These are phyloP conservation scores for Eleusine coracana DNA, from an alignment of 176 grass and related monocot genomes.

Conservation along the genomic window DNA sequence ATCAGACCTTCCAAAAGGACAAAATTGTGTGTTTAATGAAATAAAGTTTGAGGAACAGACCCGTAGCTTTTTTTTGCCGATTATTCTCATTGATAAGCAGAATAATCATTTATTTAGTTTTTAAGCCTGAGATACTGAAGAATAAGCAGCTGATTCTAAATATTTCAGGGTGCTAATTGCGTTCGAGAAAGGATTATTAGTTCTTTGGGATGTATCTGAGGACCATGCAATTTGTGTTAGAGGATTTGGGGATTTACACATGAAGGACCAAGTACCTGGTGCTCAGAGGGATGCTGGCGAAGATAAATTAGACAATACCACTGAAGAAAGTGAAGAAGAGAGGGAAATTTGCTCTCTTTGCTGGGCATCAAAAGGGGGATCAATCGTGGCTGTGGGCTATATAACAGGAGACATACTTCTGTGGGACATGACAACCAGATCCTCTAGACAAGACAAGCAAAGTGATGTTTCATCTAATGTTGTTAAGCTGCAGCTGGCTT, in stretches of 20 bases:
- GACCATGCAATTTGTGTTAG: constrained; percentile 54
- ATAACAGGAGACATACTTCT: constrained; percentile 92
- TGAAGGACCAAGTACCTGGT: constrained; percentile 51
- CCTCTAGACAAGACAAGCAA: constrained; percentile 63
- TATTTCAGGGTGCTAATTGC: constrained; percentile 83
- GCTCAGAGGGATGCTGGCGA: constrained; percentile 35
- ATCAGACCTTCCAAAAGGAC: constrained; percentile 2
- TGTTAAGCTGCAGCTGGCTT: constrained; percentile 86
- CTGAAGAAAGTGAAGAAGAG: constrained; percentile 62
- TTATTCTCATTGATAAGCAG: constrained; percentile 12
- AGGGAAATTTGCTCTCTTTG: constrained; percentile 91
- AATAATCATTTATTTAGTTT: constrained; percentile 27
- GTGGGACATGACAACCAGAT: constrained; percentile 62
- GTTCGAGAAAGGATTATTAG: constrained; percentile 81
- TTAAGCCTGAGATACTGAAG: constrained; percentile 23
- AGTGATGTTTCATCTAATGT: constrained; percentile 52
- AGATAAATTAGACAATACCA: constrained; percentile 46
- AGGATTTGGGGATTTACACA: constrained; percentile 58
- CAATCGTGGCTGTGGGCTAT: constrained; percentile 76
- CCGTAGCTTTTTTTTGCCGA: constrained; percentile 29
- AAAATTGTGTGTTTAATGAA: background rate
- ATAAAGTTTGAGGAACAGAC: constrained; percentile 14
- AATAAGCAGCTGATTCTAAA: constrained; percentile 11
- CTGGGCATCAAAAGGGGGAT: constrained; percentile 71
- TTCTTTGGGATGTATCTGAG: constrained; percentile 91